Evolutionary conservation across 108 stramenopile genomes (phyloP).

Genomic region (Cyclotella cryptica): DNA sequence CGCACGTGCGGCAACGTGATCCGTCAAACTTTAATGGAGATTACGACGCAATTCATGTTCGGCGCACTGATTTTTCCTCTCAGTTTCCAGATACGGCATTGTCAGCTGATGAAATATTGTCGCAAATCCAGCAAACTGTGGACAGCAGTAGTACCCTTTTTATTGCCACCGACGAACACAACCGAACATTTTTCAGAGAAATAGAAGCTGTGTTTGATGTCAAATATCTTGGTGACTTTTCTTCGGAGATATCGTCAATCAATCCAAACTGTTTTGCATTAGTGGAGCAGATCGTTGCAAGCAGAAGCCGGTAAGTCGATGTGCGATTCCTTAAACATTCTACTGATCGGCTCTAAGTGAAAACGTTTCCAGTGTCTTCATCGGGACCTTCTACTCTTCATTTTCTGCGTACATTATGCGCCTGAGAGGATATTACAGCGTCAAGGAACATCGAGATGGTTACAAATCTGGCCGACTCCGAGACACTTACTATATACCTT

Average conservation of each 20-base stretch:
- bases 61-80: constrained; percentile 44
- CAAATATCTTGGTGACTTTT: constrained; percentile 48
- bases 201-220: constrained; percentile 51
- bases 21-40: constrained; percentile 33
- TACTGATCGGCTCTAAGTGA: background rate
- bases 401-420: constrained; percentile 74
- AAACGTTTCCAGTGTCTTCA: constrained; percentile 42
- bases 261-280: constrained; percentile 69
- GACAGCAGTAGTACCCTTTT: constrained; percentile 28
- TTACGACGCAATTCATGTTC: constrained; percentile 63
- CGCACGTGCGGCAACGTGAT: constrained; percentile 14
- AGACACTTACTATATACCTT: constrained; percentile 30
- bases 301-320: constrained; percentile 36
- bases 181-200: constrained; percentile 53
- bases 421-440: constrained; percentile 67
- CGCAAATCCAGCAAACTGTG: constrained; percentile 21
- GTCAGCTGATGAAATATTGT: constrained; percentile 27
- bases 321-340: background rate
- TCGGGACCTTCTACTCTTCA: constrained; percentile 72
- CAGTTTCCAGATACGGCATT: constrained; percentile 33
- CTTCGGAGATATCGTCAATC: constrained; percentile 8
- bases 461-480: constrained; percentile 22
- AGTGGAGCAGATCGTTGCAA: constrained; percentile 69
- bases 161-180: constrained; percentile 71
- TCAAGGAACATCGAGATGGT: constrained; percentile 40